Percentiles rank a stretch among this genome's conserved stretches.
Conservation (phyloP, 2,329 filamentous ascomycete species). For the Calonectria leucothoes region DNA sequence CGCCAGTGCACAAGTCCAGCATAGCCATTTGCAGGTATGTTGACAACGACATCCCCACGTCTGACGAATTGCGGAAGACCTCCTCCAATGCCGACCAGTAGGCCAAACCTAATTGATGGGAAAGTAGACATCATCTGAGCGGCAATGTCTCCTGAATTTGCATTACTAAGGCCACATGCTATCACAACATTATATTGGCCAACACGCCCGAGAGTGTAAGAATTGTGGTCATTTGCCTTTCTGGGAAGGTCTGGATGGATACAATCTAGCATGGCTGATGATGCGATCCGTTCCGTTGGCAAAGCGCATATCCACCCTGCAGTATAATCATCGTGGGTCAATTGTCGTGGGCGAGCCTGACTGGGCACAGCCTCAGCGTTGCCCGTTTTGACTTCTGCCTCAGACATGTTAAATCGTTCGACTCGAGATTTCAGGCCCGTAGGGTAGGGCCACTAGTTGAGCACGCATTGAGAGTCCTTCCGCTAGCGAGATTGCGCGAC, state of each 20-base stretch:
- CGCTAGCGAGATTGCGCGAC: background rate
- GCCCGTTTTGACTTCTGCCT: background rate
- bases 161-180: background rate
- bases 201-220: background rate
- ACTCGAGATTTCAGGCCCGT: background rate
- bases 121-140: slow-evolving; percentile 10
- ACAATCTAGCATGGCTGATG: background rate
- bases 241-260: background rate
- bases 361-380: background rate
- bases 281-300: background rate
- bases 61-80: slow-evolving; percentile 15
- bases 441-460: background rate
- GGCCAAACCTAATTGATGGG: background rate
- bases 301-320: background rate
- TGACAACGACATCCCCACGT: slow-evolving; percentile 25
- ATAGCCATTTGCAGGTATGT: background rate
- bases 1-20: slow-evolving; percentile 24
- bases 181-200: background rate
- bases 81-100: slow-evolving; percentile 23
- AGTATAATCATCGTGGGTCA: background rate
- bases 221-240: background rate
- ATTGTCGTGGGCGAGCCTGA: background rate
- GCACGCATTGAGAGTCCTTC: background rate
- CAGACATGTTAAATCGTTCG: background rate
- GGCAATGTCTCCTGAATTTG: background rate